Evolutionary conservation across 345 rosid species (phyloP), one percentile per base, ranked within the genome.

Genomic region (Syzygium jambos): DNA sequence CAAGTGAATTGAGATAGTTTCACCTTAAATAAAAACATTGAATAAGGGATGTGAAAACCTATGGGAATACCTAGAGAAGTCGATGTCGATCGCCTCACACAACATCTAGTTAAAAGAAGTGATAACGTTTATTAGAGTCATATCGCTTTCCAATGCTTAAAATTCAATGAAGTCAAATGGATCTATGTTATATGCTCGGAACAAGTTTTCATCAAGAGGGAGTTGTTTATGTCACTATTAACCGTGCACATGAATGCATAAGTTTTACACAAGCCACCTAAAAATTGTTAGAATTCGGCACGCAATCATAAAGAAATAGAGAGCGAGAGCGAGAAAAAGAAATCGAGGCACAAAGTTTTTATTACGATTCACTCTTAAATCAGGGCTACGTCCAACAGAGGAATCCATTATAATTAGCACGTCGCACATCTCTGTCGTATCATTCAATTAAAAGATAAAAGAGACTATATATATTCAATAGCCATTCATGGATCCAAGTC

Each of bases 51-150:
- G 34, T 13, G 9, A 61, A 38, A 61, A 61, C 38, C 19, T 13
- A 61, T 6, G 73, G 15, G 6, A n/a, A n/a, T 15, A 16, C 2
- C 15, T 17, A 73, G 23, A 19, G 25, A 2, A 34, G 2, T 73
- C 0, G 0, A 3, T 34, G 25, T 1, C 2, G 3, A 61, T 61
- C 0, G 1, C 73, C 9, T 34, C 5, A 6, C 7, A 8, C 1
- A 0, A 1, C 41, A 65, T 16, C 1, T 16, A 0, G 30, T 30
- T 30, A 8, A 65, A 65, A 65, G 1, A 15, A 30, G 78, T 65
- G 1, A 0, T 3, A 65, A 30, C 16, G 21, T 16, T 0, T 65
- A 2, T 2, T 30, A 16, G 2, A 30, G 43, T 30, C 38, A 30
- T 65, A 65, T 30, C 1, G 0, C 17, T 30, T 65, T 17, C 23